Conservation (phyloP, 345 rosid genomes). For the Melaleuca alternifolia region DNA sequence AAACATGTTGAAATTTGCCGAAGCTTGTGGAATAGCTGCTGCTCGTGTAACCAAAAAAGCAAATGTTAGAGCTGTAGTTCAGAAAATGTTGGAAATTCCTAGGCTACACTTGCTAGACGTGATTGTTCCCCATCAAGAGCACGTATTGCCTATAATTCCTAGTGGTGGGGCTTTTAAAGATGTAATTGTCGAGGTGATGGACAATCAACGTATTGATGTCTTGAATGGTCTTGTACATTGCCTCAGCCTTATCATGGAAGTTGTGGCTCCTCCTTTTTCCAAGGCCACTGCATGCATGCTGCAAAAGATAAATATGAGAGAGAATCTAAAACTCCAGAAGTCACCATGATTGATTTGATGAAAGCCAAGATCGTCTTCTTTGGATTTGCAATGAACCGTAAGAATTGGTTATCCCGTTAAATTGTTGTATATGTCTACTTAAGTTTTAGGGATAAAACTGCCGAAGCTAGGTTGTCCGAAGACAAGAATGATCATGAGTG, state of each 20-base stretch:
- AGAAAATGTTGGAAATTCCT: constrained; percentile 81
- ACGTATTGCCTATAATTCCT: constrained; percentile 95
- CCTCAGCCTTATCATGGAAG: background rate
- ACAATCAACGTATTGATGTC: constrained; percentile 33
- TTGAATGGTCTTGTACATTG: background rate
- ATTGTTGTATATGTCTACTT: too few relatives aligned
- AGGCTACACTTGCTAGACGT: constrained; percentile 89
- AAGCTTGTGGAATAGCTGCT: constrained; percentile 76
- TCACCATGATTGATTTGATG: too few relatives aligned
- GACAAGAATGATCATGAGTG: too few relatives aligned
- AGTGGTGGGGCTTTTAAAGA: constrained; percentile 90
- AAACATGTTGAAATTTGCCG: constrained; percentile 74
- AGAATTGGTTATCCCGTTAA: too few relatives aligned
- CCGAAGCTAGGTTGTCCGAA: too few relatives aligned
- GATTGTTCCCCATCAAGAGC: constrained; percentile 94
- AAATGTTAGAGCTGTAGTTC: constrained; percentile 57
- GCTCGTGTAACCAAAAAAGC: constrained; percentile 65
- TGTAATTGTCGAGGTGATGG: constrained; percentile 86
- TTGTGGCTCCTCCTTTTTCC: background rate
- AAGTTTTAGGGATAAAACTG: too few relatives aligned
- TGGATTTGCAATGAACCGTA: too few relatives aligned
- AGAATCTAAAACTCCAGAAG: too few relatives aligned
- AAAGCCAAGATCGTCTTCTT: too few relatives aligned
- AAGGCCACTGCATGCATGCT: too few relatives aligned
- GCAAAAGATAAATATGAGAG: too few relatives aligned